Evolutionary conservation across 441 rosid genomes (phyloP), one percentile per base, ranked within the genome.

Genomic region (Gossypium davidsonii): DNA sequence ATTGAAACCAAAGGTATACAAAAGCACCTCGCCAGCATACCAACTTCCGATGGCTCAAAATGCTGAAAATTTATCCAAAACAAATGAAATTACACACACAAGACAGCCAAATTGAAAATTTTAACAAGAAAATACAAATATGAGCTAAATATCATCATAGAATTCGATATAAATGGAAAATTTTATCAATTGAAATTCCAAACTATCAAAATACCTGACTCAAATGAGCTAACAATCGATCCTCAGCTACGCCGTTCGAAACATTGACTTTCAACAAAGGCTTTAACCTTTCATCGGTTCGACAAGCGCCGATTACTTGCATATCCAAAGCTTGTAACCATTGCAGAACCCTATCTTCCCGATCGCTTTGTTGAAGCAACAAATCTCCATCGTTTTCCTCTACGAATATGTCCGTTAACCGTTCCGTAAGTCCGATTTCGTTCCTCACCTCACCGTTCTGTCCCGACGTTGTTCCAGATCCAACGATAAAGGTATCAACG

Each of bases 221-320:
- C 58, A 94, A 84, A 81, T 91, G 96, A 1, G 91, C 85, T 71
- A 92, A 79, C 76, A 94, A 83, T 37, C 85, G 86, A 80, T 91
- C 99, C 76, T 92, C 97, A 0, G 90, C 93, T 61, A 84, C 77
- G 2, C 93, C 94, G 48, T 81, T 83, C 1, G 96, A 82, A 25
- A 83, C 88, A 34, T 80, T 92, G 2, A 82, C 58, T 86, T 92
- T 94, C 84, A 92, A 77, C 85, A 94, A 77, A 21, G 99, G 99
- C 83, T 88, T 94, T 77, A 94, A 71, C 74, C 99, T 87, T 87
- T 94, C 99, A 11, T 94, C 98, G 2, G 87, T 91, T 23, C 99
- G 85, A 81, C 99, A 94, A 34, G 97, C 98, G 14, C 99, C 99
- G 61, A 91, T 73, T 14, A 94, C 91, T 69, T 92, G 99, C 89